Conservation (phyloP, 164 flowering plant species). For the Vitis rotundifolia region DNA sequence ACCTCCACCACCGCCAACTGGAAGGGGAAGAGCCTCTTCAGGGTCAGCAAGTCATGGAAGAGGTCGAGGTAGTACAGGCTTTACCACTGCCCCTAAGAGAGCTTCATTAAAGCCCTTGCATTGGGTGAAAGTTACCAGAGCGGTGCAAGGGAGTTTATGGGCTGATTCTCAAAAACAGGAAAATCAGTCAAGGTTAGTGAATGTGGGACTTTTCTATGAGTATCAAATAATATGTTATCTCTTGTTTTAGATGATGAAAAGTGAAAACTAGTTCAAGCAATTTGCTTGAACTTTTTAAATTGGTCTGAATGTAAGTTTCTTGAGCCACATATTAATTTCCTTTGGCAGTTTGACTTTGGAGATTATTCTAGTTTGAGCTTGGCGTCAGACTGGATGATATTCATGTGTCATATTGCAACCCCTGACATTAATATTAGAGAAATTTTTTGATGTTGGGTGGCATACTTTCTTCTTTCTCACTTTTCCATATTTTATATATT, state of each 20-base stretch:
- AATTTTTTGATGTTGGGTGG: no score
- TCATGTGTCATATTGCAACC: no score
- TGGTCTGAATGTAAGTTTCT: no score
- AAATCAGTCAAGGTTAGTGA: slow-evolving; percentile 59
- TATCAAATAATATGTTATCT: neutral
- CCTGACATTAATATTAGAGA: no score
- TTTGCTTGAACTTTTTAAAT: no score
- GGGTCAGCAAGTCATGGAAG: slow-evolving; percentile 49
- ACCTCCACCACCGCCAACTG: slow-evolving; percentile 27
- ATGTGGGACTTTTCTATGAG: neutral
- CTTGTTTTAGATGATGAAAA: neutral
- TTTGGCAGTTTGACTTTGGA: no score
- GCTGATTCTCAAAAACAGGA: slow-evolving; percentile 85
- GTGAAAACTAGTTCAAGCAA: no score
- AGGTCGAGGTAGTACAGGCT: slow-evolving; percentile 44
- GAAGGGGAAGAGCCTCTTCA: slow-evolving; percentile 55
- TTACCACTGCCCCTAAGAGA: slow-evolving; percentile 57
- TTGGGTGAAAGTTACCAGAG: slow-evolving; percentile 97
- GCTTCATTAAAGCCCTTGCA: slow-evolving; percentile 82
- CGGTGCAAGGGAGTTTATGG: slow-evolving; percentile 96
- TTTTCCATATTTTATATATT: no score
- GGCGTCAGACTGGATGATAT: no score
- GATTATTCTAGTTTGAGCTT: no score
- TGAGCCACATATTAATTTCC: no score
- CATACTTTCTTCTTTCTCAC: no score